These are phyloP conservation scores for Plectranthus barbatus DNA, from an alignment of 257 asterid genomes.

Conservation along the genomic window DNA sequence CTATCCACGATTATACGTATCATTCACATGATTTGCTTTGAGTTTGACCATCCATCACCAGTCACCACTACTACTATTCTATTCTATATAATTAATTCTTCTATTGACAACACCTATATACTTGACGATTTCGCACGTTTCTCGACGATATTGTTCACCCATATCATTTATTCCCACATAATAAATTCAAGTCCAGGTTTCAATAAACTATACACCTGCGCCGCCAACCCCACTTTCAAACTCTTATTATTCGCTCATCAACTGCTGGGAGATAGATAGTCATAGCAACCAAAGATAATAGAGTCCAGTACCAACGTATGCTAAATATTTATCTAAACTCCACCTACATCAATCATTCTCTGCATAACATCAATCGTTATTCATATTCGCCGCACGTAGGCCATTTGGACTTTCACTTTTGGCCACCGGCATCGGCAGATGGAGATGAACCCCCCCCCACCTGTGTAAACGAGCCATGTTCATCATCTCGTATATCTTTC, in stretches of 20 bases:
- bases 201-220: no score
- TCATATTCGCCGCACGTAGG: background rate
- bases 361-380: no score
- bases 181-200: background rate
- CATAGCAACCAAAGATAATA: background rate
- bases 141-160: background rate
- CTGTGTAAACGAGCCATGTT: constrained; percentile 68
- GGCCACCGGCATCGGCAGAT: constrained; percentile 36
- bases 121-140: background rate
- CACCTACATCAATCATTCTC: no score
- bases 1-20: background rate
- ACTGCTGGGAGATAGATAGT: background rate
- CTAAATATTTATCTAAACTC: background rate
- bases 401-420: constrained; percentile 23
- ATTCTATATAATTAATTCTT: no score
- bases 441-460: constrained; percentile 58
- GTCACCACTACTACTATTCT: background rate
- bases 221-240: no score
- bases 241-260: background rate
- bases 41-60: no score
- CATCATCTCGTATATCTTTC: constrained; percentile 97
- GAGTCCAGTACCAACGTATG: background rate
- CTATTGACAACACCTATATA: no score
- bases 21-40: constrained; percentile 18
- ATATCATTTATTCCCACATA: no score